These are phyloP conservation scores for Kokia cookei DNA, from an alignment of 441 rosid genomes.

Conservation along the genomic window DNA sequence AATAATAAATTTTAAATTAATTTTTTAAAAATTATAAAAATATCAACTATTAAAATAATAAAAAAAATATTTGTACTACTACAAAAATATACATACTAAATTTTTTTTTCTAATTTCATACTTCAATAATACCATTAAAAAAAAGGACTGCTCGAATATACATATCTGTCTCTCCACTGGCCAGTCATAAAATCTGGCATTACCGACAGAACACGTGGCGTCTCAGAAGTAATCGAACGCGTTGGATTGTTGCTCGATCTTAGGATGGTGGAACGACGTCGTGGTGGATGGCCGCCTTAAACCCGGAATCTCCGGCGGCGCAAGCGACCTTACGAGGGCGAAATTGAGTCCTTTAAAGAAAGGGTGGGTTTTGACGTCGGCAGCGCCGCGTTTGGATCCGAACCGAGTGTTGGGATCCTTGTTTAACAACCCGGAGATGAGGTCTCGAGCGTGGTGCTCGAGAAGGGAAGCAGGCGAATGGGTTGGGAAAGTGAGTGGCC, in stretches of 20 bases:
- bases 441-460: slow-evolving; percentile 49
- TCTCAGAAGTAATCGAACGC: slow-evolving; percentile 68
- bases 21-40: too few relatives aligned
- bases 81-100: too few relatives aligned
- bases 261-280: slow-evolving; percentile 22
- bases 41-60: too few relatives aligned
- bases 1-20: too few relatives aligned
- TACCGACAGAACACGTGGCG: slow-evolving; percentile 29
- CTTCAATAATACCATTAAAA: background rate
- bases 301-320: slow-evolving; percentile 64
- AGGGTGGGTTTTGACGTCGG: slow-evolving; percentile 63
- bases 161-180: slow-evolving; percentile 21
- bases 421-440: slow-evolving; percentile 44
- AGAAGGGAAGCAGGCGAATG: slow-evolving; percentile 25
- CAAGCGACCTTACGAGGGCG: slow-evolving; percentile 65
- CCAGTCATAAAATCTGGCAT: slow-evolving; percentile 38
- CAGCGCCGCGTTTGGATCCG: slow-evolving; percentile 62
- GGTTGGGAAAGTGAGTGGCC: slow-evolving; percentile 52
- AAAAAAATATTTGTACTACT: too few relatives aligned
- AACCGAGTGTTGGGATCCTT: slow-evolving; percentile 50
- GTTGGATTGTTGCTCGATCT: slow-evolving; percentile 26
- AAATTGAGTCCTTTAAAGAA: slow-evolving; percentile 64
- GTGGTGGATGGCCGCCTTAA: slow-evolving; percentile 8
- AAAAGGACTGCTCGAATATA: slow-evolving; percentile 12
- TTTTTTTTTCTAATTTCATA: too few relatives aligned